phyloP scores from a whole-genome alignment of 192 early-diverging fungal species.

The Glomus cerebriforme region DNA sequence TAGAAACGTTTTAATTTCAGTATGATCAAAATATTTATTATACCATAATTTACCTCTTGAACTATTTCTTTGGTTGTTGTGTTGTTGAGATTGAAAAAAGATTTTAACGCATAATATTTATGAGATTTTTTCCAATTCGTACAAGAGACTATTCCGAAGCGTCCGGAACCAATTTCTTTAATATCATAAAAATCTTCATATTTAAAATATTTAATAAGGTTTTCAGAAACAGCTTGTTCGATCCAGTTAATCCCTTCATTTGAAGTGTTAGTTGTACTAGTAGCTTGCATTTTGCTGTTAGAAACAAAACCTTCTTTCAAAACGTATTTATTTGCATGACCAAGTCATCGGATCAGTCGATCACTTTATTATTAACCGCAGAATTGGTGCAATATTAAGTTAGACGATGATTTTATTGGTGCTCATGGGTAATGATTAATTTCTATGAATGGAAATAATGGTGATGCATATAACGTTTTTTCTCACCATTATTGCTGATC shows the following conservation, averaged over 20 bases:
- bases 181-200: background rate
- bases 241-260: background rate
- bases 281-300: background rate
- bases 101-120: background rate
- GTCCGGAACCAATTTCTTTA: background rate
- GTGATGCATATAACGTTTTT: no score
- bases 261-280: background rate
- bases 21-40: no score
- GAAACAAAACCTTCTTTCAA: no score
- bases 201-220: background rate
- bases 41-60: background rate
- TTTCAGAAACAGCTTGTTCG: background rate
- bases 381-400: no score
- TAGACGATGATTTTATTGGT: no score
- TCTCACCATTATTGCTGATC: no score
- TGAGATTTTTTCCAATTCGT: background rate
- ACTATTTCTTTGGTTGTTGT: background rate
- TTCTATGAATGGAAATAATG: no score
- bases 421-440: no score
- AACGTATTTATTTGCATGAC: no score
- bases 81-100: background rate
- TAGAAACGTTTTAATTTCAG: no score
- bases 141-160: background rate
- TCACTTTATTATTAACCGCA: no score
- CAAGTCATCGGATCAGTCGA: no score